Conservation (phyloP, 805 yeast species). For the Starmerella powellii region DNA sequence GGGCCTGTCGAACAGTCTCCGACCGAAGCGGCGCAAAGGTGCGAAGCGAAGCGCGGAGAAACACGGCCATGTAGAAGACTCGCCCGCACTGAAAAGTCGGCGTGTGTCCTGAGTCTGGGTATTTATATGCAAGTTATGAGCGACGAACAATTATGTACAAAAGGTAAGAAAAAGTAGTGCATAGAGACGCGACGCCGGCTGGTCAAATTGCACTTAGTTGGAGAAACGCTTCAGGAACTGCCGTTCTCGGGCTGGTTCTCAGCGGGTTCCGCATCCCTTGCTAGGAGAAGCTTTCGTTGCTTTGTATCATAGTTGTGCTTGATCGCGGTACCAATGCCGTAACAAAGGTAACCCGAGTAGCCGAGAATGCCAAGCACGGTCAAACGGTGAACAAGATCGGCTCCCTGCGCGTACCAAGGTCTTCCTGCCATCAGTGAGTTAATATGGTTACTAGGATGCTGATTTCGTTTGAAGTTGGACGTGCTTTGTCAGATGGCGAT, state of each 20-base stretch:
- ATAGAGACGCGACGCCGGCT: too few relatives aligned
- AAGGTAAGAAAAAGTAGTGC: too few relatives aligned
- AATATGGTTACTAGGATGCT: not conserved
- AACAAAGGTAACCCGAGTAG: constrained; percentile 29
- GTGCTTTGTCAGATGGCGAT: not conserved
- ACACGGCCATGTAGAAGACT: too few relatives aligned
- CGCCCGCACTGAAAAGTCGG: not conserved
- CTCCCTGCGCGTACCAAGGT: constrained; percentile 66
- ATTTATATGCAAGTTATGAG: too few relatives aligned
- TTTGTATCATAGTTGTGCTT: constrained; percentile 15
- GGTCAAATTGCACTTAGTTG: too few relatives aligned
- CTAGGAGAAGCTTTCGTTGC: constrained; percentile 12
- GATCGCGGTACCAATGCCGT: constrained; percentile 11
- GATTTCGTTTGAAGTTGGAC: not conserved
- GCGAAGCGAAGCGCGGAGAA: not conserved
- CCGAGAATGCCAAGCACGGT: constrained; percentile 60
- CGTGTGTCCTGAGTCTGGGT: too few relatives aligned
- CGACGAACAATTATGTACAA: too few relatives aligned
- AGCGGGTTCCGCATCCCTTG: not conserved
- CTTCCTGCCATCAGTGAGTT: constrained; percentile 23
- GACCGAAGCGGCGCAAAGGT: constrained; percentile 4
- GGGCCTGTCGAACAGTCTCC: constrained; percentile 33
- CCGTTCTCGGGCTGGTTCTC: not conserved
- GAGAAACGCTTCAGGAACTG: too few relatives aligned
- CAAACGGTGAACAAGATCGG: constrained; percentile 61